Percentiles rank a stretch among this genome's conserved stretches.
Conservation (phyloP, 768 basidiomycete genomes). For the Podaxis pistillaris region DNA sequence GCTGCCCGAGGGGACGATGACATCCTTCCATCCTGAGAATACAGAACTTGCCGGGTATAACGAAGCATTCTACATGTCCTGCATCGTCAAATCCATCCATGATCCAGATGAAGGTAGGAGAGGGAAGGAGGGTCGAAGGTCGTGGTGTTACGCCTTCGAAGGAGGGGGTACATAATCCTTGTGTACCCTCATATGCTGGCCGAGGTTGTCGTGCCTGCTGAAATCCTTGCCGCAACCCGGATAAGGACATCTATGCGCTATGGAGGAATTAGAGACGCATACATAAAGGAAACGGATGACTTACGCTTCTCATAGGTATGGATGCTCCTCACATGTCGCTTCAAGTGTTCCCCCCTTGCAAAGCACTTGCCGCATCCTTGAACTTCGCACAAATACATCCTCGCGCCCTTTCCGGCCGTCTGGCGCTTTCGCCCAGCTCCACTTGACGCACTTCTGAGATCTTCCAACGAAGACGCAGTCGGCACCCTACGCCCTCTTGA, state of each 20-base stretch:
- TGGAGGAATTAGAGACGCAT: slow-evolving; percentile 11
- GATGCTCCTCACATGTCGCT: slow-evolving; percentile 84
- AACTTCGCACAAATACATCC: slow-evolving; percentile 74
- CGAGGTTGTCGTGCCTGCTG: slow-evolving; percentile 84
- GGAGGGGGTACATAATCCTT: slow-evolving; percentile 43
- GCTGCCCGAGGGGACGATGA: slow-evolving; percentile 1
- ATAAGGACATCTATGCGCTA: slow-evolving; percentile 81
- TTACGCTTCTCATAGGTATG: slow-evolving; percentile 92
- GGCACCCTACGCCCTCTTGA: slow-evolving; percentile 68
- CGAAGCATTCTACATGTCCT: neutral
- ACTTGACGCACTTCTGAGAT: slow-evolving; percentile 32
- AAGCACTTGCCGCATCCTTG: slow-evolving; percentile 87
- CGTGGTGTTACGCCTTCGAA: slow-evolving; percentile 16
- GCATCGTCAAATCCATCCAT: slow-evolving; percentile 4
- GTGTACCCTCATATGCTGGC: slow-evolving; percentile 87
- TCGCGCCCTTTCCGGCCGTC: slow-evolving; percentile 32
- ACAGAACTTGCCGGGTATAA: neutral
- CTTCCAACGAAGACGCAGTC: slow-evolving; percentile 40
- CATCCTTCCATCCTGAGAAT: slow-evolving; percentile 11
- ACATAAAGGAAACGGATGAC: slow-evolving; percentile 29
- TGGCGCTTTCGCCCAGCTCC: slow-evolving; percentile 35
- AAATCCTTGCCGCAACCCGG: slow-evolving; percentile 83
- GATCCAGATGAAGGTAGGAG: slow-evolving; percentile 14
- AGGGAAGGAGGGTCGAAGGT: slow-evolving; percentile 13
- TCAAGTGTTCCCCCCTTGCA: slow-evolving; percentile 85